Evolutionary conservation across 441 rosid species (phyloP).

Genomic region (Pelargonium citronellum): DNA sequence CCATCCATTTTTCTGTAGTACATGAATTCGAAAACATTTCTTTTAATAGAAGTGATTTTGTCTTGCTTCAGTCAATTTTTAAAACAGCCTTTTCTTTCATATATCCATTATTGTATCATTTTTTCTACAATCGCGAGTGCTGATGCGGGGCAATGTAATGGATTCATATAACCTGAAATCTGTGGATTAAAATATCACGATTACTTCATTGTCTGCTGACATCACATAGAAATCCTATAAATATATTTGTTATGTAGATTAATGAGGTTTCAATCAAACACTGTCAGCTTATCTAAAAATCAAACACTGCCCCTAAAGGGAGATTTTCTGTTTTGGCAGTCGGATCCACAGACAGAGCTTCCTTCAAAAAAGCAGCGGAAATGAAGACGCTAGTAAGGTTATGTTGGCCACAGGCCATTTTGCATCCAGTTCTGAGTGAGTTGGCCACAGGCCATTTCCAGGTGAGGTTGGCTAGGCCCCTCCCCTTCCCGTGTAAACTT

Average conservation of each 20-base stretch:
- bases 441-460: neutral
- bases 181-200: neutral
- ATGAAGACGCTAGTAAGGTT: neutral
- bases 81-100: neutral
- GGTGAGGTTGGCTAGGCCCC: neutral
- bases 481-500: neutral
- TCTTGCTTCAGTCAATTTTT: neutral
- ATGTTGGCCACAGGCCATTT: neutral
- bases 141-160: no score
- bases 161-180: no score
- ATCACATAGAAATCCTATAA: neutral
- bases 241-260: neutral
- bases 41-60: neutral
- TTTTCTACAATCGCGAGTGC: no score
- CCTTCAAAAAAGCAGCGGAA: slow-evolving; percentile 2
- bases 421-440: neutral
- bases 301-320: neutral
- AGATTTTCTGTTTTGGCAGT: neutral
- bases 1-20: neutral
- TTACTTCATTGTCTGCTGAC: neutral
- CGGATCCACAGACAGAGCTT: slow-evolving; percentile 5
- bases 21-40: neutral
- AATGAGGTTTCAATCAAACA: neutral
- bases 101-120: no score
- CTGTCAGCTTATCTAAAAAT: no score